Percentiles rank a stretch among this genome's conserved stretches.
These are phyloP conservation scores for Polyplosphaeria fusca DNA, from an alignment of 495 filamentous ascomycete genomes.

Conservation along the genomic window DNA sequence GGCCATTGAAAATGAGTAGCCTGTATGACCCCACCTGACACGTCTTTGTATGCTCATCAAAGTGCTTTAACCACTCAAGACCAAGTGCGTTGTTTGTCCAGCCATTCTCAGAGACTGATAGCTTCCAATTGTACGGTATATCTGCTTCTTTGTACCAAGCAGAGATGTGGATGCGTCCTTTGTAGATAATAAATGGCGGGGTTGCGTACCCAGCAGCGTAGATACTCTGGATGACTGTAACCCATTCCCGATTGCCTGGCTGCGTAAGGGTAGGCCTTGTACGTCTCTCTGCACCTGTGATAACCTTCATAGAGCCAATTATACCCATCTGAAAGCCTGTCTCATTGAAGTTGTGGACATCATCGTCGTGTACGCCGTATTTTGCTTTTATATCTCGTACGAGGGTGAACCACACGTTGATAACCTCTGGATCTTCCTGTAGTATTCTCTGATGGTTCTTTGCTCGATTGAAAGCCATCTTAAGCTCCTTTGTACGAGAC, in stretches of 20 bases:
- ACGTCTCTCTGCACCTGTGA: not conserved
- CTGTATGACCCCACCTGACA: no score
- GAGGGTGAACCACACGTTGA: conserved; percentile 40
- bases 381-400: conserved; percentile 38
- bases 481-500: conserved; percentile 35
- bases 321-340: not conserved
- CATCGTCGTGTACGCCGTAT: conserved; percentile 40
- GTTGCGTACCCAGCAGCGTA: not conserved
- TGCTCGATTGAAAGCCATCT: conserved; percentile 33
- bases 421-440: conserved; percentile 42
- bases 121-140: not conserved
- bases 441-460: conserved; percentile 40
- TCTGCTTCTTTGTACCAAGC: not conserved
- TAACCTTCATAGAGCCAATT: conserved; percentile 7
- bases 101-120: no score
- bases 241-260: conserved; percentile 2
- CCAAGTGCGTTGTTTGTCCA: no score
- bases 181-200: conserved; percentile 13
- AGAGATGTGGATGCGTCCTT: not conserved
- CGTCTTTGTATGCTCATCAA: no score
- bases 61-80: no score
- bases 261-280: not conserved
- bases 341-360: conserved; percentile 17
- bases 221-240: conserved; percentile 12
- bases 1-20: no score